Percentiles rank a stretch among this genome's conserved stretches.
Evolutionary conservation across 805 yeast genomes (phyloP).

Genomic region (Starmerella apicola): DNA sequence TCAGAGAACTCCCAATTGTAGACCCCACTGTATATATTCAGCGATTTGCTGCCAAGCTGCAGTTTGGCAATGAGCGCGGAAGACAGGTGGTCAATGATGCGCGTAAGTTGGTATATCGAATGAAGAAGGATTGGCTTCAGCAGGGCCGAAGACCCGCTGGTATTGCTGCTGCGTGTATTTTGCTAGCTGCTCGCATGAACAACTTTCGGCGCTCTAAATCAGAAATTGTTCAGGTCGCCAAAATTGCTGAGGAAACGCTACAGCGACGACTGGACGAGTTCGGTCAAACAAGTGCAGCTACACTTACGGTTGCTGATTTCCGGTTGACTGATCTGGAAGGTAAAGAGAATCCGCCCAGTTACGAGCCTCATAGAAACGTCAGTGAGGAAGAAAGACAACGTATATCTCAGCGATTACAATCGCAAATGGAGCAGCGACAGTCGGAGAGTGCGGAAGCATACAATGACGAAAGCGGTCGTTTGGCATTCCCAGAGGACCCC

Average conservation of each 20-base stretch:
- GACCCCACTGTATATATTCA: slow-evolving; percentile 92
- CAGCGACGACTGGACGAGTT: slow-evolving; percentile 86
- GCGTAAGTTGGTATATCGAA: slow-evolving; percentile 68
- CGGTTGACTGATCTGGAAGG: slow-evolving; percentile 37
- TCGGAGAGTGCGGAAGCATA: slow-evolving; percentile 16
- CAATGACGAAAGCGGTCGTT: slow-evolving; percentile 14
- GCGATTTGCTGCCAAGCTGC: slow-evolving; percentile 80
- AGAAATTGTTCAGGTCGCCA: slow-evolving; percentile 90
- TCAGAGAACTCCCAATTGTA: slow-evolving; percentile 67
- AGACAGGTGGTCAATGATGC: slow-evolving; percentile 80
- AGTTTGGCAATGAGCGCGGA: slow-evolving; percentile 51
- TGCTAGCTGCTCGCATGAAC: slow-evolving; percentile 94
- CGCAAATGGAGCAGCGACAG: slow-evolving; percentile 4
- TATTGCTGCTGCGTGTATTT: slow-evolving; percentile 89
- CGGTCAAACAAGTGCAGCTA: slow-evolving; percentile 60
- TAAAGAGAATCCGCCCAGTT: slow-evolving; percentile 73
- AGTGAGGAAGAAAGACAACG: neutral
- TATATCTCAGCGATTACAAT: slow-evolving; percentile 8
- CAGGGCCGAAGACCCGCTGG: slow-evolving; percentile 98
- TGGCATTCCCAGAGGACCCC: slow-evolving; percentile 19
- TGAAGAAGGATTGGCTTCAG: slow-evolving; percentile 91
- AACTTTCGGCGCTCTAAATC: slow-evolving; percentile 82
- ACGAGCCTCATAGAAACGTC: slow-evolving; percentile 39
- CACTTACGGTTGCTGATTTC: slow-evolving; percentile 60
- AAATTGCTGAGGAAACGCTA: slow-evolving; percentile 86